Conservation (phyloP, 257 asterid species). For the Salvia splendens region DNA sequence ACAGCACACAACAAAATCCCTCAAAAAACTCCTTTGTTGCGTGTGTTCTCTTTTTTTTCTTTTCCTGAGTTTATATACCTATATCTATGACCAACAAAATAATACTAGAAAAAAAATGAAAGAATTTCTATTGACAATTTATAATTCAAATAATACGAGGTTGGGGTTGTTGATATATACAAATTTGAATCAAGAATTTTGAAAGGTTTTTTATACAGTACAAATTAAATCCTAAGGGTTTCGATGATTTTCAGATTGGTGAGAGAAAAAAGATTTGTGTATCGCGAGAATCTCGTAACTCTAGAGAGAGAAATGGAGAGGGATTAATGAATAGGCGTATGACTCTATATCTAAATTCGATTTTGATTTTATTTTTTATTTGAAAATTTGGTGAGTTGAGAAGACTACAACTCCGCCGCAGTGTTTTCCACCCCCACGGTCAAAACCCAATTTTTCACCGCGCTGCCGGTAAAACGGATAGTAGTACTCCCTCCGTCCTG, state of each 20-base stretch:
- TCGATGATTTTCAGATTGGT: constrained; percentile 23
- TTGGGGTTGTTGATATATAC: constrained; percentile 32
- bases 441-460: too few relatives aligned
- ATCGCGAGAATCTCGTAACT: too few relatives aligned
- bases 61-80: constrained; percentile 18
- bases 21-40: constrained; percentile 50
- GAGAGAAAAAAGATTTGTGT: too few relatives aligned
- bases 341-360: too few relatives aligned
- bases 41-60: constrained; percentile 24
- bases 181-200: constrained; percentile 48
- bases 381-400: too few relatives aligned
- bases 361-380: too few relatives aligned
- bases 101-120: constrained; percentile 27
- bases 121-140: constrained; percentile 40
- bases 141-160: constrained; percentile 18
- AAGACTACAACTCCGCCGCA: too few relatives aligned
- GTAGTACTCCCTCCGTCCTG: too few relatives aligned
- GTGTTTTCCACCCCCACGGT: too few relatives aligned
- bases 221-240: constrained; percentile 39
- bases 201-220: constrained; percentile 27
- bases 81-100: constrained; percentile 26
- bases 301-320: too few relatives aligned
- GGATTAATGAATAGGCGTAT: too few relatives aligned
- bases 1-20: constrained; percentile 48
- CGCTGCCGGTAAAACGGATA: too few relatives aligned